phyloP scores from a whole-genome alignment of 495 filamentous ascomycete genomes.

The Parmelia sp. region DNA sequence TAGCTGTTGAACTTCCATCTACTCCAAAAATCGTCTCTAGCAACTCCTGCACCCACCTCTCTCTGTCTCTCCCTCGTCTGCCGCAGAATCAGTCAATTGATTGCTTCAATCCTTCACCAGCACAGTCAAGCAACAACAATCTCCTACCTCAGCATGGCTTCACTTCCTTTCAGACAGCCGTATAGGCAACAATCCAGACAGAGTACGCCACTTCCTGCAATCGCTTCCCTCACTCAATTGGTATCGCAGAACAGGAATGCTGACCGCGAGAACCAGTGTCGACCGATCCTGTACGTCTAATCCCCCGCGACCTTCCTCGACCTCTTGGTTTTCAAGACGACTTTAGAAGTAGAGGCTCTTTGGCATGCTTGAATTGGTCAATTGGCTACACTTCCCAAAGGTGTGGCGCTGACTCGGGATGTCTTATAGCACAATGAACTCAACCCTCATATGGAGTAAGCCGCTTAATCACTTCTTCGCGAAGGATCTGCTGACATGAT shows the following conservation, averaged over 20 bases:
- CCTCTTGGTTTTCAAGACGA: not conserved
- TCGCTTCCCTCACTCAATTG: not conserved
- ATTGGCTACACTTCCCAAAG: not conserved
- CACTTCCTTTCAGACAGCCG: constrained; percentile 31
- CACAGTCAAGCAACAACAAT: not conserved
- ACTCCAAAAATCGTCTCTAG: not conserved
- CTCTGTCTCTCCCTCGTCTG: not conserved
- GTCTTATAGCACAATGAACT: not conserved
- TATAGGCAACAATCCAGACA: constrained; percentile 42
- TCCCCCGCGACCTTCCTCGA: not conserved
- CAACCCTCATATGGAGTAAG: constrained; percentile 42
- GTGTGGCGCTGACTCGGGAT: not conserved
- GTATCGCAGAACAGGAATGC: not conserved
- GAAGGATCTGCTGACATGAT: not conserved
- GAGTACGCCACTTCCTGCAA: constrained; percentile 11
- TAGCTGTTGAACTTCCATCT: not conserved
- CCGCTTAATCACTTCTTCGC: constrained; percentile 28
- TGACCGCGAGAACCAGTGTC: constrained; percentile 7
- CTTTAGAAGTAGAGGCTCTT: not conserved
- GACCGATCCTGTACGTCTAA: constrained; percentile 2
- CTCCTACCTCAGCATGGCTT: constrained; percentile 20
- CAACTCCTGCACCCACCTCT: not conserved
- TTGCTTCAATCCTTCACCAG: not conserved
- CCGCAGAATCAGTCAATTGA: not conserved
- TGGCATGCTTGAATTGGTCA: not conserved